Conservation (phyloP, 805 yeast genomes). For the Wickerhamiella sorbophila region DNA sequence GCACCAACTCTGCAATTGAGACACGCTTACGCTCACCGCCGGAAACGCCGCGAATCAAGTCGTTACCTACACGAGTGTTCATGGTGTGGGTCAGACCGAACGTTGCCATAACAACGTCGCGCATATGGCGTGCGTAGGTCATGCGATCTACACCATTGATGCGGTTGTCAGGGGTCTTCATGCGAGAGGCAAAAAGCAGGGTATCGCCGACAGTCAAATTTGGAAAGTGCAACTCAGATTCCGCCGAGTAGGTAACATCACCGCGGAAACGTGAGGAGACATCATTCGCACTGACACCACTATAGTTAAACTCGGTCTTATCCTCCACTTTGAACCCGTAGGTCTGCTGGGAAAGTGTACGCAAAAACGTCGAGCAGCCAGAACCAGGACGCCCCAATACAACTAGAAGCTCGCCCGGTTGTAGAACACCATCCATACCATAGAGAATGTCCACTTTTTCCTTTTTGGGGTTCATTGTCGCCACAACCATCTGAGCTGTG, state of each 20-base stretch:
- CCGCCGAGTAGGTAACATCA: conserved; percentile 31
- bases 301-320: conserved; percentile 42
- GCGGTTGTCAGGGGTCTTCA: conserved; percentile 48
- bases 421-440: conserved; percentile 29
- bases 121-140: conserved; percentile 35
- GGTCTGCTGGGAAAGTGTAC: conserved; percentile 47
- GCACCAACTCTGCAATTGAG: conserved; percentile 63
- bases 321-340: conserved; percentile 33
- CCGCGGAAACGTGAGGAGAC: conserved; percentile 45
- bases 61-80: conserved; percentile 48
- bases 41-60: conserved; percentile 55
- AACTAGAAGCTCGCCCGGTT: conserved; percentile 54
- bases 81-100: conserved; percentile 49
- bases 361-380: conserved; percentile 60
- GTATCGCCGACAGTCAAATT: conserved; percentile 64
- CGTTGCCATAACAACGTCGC: conserved; percentile 37
- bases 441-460: conserved; percentile 15
- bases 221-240: conserved; percentile 60
- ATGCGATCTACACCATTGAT: conserved; percentile 32
- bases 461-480: conserved; percentile 1
- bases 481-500: conserved; percentile 11
- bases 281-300: conserved; percentile 44
- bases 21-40: conserved; percentile 84
- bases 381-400: conserved; percentile 69
- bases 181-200: conserved; percentile 50